Percentiles rank a stretch among this genome's conserved stretches.
Conservation (phyloP, 176 grass and related monocot species). For the Stipa capillata region DNA sequence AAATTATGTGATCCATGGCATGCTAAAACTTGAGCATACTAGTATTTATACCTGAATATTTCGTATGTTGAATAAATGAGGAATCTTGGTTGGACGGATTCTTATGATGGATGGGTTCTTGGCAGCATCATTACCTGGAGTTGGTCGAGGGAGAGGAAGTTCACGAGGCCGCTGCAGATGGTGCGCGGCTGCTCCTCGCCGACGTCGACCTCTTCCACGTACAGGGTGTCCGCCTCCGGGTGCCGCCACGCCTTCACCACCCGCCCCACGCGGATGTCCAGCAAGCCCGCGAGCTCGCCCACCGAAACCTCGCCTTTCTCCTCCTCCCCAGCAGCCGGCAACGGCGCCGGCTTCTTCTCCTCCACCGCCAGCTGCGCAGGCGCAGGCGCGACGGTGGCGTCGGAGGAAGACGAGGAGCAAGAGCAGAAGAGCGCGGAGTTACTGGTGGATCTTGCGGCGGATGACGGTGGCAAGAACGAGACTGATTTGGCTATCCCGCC, state of each 20-base stretch:
- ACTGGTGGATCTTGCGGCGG: conserved; percentile 14
- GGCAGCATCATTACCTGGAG: conserved; percentile 57
- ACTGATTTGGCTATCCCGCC: not conserved
- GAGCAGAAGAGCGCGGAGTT: conserved; percentile 21
- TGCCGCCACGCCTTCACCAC: conserved; percentile 83
- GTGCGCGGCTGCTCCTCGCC: conserved; percentile 75
- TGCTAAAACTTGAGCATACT: not conserved
- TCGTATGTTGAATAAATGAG: not conserved
- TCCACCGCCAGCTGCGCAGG: not conserved
- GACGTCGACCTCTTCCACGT: conserved; percentile 89
- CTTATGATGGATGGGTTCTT: no score
- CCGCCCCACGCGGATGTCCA: conserved; percentile 79
- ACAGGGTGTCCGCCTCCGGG: conserved; percentile 79
- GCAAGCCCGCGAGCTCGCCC: conserved; percentile 42
- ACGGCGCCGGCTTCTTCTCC: conserved; percentile 10
- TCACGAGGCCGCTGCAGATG: conserved; percentile 93
- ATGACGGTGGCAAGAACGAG: conserved; percentile 2
- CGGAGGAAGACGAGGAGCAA: not conserved
- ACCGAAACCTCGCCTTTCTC: conserved; percentile 33
- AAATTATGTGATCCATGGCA: not conserved
- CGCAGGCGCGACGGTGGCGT: not conserved
- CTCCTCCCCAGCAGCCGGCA: not conserved
- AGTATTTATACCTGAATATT: not conserved
- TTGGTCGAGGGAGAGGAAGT: conserved; percentile 57
- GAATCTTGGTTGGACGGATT: not conserved